A percentile compares a stretch with the other conserved stretches of the same genome.
These are phyloP conservation scores for Metarhizium rileyi DNA, from an alignment of 2,329 filamentous ascomycete species.

Conservation along the genomic window DNA sequence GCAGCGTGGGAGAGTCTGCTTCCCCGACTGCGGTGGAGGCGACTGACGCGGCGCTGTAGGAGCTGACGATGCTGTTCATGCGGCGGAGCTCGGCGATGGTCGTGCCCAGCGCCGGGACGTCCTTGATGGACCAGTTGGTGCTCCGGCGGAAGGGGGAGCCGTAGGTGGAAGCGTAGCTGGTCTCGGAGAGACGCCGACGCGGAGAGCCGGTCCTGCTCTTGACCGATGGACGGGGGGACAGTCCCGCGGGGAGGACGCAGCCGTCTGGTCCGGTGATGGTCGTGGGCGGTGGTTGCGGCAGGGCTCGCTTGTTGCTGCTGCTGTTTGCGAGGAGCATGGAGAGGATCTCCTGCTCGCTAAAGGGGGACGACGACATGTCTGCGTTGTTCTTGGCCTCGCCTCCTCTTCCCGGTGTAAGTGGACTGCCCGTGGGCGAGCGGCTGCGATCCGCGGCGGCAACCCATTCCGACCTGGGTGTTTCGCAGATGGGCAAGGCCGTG, in stretches of 20 bases:
- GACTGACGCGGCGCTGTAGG: constrained; percentile 31
- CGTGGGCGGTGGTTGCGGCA: constrained; percentile 22
- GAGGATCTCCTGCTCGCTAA: constrained; percentile 24
- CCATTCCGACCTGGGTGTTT: constrained; percentile 9
- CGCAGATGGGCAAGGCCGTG: constrained; percentile 9
- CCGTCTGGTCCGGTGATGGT: constrained; percentile 18
- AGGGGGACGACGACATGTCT: constrained; percentile 20
- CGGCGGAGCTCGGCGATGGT: constrained; percentile 43
- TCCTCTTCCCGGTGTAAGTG: constrained; percentile 1
- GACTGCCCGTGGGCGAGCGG: constrained; percentile 7
- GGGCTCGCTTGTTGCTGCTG: constrained; percentile 13
- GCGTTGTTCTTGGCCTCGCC: not conserved
- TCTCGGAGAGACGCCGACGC: constrained; percentile 14
- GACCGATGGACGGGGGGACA: constrained; percentile 17
- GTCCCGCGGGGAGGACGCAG: constrained; percentile 15
- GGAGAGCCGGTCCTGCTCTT: constrained; percentile 9
- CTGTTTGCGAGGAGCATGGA: constrained; percentile 19
- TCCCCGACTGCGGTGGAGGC: constrained; percentile 18
- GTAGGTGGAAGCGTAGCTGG: constrained; percentile 15
- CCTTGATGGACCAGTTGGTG: constrained; percentile 8
- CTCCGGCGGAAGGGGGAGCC: constrained; percentile 16
- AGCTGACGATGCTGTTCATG: constrained; percentile 46
- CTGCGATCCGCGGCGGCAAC: not conserved
- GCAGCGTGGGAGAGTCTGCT: constrained; percentile 29
- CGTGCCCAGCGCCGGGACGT: constrained; percentile 22